Percentiles rank a stretch among this genome's conserved stretches.
Evolutionary conservation across 129 eudicot genomes (phyloP).

Genomic region (Centrapalus pauciflorus): DNA sequence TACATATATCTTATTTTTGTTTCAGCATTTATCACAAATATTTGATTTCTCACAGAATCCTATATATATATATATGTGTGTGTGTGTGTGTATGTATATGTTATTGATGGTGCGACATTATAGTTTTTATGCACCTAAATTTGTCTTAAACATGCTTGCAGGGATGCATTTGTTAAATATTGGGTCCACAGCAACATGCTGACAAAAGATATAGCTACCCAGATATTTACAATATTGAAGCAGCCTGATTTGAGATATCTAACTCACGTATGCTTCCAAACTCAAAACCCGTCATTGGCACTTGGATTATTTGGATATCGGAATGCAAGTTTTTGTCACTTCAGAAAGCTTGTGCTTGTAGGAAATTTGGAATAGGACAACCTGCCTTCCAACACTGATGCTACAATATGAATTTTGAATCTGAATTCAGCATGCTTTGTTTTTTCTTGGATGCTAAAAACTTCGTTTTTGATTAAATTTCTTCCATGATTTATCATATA

Average conservation of each 20-base stretch:
- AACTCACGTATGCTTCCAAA: conserved; percentile 37
- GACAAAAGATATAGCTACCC: conserved; percentile 61
- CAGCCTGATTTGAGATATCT: conserved; percentile 50
- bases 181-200: conserved; percentile 75
- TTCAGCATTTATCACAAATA: too few relatives aligned
- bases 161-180: conserved; percentile 79
- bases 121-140: background rate
- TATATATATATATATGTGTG: too few relatives aligned
- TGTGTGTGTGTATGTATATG: too few relatives aligned
- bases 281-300: background rate
- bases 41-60: background rate
- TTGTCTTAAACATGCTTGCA: conserved; percentile 26
- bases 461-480: background rate
- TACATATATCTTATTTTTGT: too few relatives aligned
- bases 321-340: background rate
- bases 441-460: conserved; percentile 7
- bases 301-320: background rate
- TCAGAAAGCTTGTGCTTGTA: background rate
- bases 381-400: conserved; percentile 10
- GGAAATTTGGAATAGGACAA: background rate
- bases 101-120: background rate
- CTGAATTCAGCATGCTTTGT: background rate
- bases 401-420: background rate
- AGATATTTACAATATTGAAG: conserved; percentile 51
- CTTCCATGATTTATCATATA: conserved; percentile 8